Conservation (phyloP, 352 stramenopile genomes). For the Pythium aquatile region DNA sequence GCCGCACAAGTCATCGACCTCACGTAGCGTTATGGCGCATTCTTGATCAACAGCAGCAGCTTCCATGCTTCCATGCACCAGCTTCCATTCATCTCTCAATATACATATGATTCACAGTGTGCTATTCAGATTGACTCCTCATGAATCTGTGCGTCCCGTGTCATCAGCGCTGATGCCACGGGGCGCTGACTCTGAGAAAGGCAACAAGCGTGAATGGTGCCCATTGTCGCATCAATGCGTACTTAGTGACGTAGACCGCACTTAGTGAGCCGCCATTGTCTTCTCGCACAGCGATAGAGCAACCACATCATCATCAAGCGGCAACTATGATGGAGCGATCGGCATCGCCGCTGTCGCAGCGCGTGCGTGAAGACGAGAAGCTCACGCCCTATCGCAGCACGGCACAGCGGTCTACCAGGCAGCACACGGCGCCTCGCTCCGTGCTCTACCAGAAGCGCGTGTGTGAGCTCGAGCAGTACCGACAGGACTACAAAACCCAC, state of each 20-base stretch:
- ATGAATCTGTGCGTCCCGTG: too few relatives aligned
- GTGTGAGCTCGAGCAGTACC: conserved; percentile 15
- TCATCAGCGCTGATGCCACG: too few relatives aligned
- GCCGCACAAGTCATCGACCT: background rate
- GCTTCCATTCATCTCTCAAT: too few relatives aligned
- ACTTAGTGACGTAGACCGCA: background rate
- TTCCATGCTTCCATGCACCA: background rate
- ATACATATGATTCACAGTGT: too few relatives aligned
- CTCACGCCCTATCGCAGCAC: background rate
- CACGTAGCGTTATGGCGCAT: background rate
- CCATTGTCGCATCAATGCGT: background rate
- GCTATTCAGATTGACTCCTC: too few relatives aligned
- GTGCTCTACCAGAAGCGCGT: conserved; percentile 1
- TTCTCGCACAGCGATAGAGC: background rate
- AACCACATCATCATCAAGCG: background rate
- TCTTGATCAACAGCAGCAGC: too few relatives aligned
- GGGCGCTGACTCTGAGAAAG: background rate
- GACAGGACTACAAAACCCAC: background rate
- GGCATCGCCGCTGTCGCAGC: background rate
- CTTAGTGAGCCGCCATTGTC: background rate
- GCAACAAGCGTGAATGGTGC: background rate
- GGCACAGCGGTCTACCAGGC: background rate
- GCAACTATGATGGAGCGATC: background rate
- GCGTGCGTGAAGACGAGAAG: background rate
- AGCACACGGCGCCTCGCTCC: background rate